Evolutionary conservation across 306 rosid species (phyloP), one percentile per base, ranked within the genome.

Genomic region (Myrica gale): DNA sequence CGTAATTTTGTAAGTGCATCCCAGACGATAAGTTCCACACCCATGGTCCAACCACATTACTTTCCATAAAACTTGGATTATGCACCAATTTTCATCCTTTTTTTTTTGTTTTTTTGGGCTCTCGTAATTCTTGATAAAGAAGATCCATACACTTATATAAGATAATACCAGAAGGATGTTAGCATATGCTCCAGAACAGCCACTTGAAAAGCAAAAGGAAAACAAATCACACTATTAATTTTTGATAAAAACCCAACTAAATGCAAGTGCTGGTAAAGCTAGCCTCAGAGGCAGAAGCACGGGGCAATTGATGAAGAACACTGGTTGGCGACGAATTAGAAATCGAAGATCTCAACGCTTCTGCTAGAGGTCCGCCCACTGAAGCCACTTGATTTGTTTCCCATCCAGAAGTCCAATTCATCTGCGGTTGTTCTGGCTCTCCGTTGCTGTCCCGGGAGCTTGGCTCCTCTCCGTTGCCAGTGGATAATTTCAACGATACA

Each of bases 281-380:
- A 46, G 92, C 82, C 82, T 89, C 82, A 15, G 90, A 82, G 68
- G 61, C 88, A 37, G 90, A 73, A 60, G 78, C 58, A 55, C 93
- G 93, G 21, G 88, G 87, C 86, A 90, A 76, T 79, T 87, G 93
- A 81, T 89, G 97, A 20, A 96, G 80, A 58, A 92, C 98, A 57
- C 96, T 92, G 1, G 97, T 96, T 0, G 97, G 99, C 7, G 97
- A 90, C 2, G 97, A 88, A 71, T 87, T 82, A 58, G 96, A 74
- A 48, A 85, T 83, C 3, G 98, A 80, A 13, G 99, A 96, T 65
- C 94, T 87, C 12, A 96, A 86, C 13, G 96, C 99, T 77, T 96
- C 99, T 0, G 98, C 99, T 20, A 96, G 96, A 53, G 98, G 99
- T 10, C 98, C 99, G 5, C 99, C 99, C 99, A 91, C 84, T 0